Evolutionary conservation across 257 asterid genomes (phyloP).

Genomic region (Primulina huaijiensis): DNA sequence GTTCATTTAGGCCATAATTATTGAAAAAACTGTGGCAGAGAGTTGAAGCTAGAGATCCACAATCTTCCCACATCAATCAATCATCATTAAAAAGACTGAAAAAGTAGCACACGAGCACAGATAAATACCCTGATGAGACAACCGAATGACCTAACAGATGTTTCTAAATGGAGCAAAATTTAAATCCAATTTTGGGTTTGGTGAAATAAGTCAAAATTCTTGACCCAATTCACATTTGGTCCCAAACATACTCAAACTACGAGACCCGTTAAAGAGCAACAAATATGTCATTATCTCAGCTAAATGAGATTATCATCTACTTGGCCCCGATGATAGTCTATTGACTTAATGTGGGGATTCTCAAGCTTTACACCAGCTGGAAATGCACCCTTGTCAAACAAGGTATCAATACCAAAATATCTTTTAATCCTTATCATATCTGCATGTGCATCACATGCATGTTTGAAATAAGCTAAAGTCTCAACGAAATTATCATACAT

Average conservation of each 20-base stretch:
- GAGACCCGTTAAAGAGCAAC: neutral
- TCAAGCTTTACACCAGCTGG: conserved; percentile 2
- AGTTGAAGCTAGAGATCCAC: conserved; percentile 11
- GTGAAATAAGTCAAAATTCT: conserved; percentile 21
- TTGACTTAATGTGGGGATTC: neutral
- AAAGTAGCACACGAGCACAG: conserved; percentile 16
- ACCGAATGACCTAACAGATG: conserved; percentile 21
- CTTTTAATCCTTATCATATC: neutral
- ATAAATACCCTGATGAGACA: conserved; percentile 19
- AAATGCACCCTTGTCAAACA: neutral
- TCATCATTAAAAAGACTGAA: conserved; percentile 24
- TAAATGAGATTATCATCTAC: neutral
- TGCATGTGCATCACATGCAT: neutral
- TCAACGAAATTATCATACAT: neutral
- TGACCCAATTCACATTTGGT: conserved; percentile 1
- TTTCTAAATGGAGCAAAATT: conserved; percentile 27
- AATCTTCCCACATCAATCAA: conserved; percentile 17
- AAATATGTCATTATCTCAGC: neutral
- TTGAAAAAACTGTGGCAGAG: conserved; percentile 17
- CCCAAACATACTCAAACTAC: neutral
- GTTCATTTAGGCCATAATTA: conserved; percentile 16
- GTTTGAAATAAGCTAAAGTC: too few relatives aligned
- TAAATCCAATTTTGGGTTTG: conserved; percentile 18
- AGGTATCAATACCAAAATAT: neutral
- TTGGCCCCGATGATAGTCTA: neutral